Evolutionary conservation across 192 early-diverging fungal species (phyloP), one percentile per base, ranked within the genome.

Genomic region (Rhizoclosmatium globosum): DNA sequence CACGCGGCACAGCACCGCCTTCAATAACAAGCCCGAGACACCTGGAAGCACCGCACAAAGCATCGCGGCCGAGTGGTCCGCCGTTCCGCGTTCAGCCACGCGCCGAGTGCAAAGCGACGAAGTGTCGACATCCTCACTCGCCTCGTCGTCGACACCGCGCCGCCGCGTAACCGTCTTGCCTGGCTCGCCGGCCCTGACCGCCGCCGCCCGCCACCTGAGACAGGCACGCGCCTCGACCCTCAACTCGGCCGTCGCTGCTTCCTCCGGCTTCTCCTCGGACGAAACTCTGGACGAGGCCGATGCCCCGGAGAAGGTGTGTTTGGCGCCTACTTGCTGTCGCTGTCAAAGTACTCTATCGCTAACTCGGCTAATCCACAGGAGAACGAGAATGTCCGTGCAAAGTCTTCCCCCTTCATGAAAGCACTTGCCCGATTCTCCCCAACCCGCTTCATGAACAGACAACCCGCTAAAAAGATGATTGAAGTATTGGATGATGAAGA

Each of bases 231-330:
- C 31, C 31, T 31, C 31, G 31, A 31, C 31, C 31, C 31, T 31
- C 31, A 31, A 31, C 31, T 53, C 50, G 1, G 50, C 50, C 50
- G 50, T 17, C 50, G 50, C 50, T 53, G 50, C 50, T 7, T 53
- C 50, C 9, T 7, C 50, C 0, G 43, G 61, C n/a, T 19, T 15
- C 46, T 56, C 59, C 59, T 74, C 72, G 2, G 72, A 74, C 44
- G 72, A 19, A 15, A 74, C 72, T 11, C 56, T 59, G 9, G 56
- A 74, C 60, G 72, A 64, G 43, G 72, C 72, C 31, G 11, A 38
- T 21, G 42, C 46, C 50, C 19, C 21, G 7, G 70, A 71, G 3
- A 19, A 58, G 17, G 3, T 9, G 2, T 46, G n/a, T 13, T 11
- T 39, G 15, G 4, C 21, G 19, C 42, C 31, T 71, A 23, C 56